Evolutionary conservation across 352 stramenopile genomes (phyloP).

Genomic region (Phytophthora uliginosa): DNA sequence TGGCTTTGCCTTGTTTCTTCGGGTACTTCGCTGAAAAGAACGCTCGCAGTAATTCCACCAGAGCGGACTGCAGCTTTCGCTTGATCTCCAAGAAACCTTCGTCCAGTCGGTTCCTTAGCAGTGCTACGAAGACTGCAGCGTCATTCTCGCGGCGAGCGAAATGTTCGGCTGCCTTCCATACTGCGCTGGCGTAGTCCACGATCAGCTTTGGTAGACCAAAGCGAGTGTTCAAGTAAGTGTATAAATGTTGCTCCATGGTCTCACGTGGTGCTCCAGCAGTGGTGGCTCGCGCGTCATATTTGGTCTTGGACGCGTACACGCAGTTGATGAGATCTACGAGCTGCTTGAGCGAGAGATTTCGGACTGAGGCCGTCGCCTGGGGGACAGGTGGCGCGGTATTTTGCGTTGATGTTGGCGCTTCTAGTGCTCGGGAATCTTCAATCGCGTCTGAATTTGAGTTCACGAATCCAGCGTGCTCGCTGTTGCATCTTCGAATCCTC

Average conservation of each 20-base stretch:
- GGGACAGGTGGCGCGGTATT: conserved; percentile 3
- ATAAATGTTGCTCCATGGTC: conserved; percentile 92
- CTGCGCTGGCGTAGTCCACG: conserved; percentile 81
- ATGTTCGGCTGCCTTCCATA: conserved; percentile 79
- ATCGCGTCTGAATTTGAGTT: not conserved
- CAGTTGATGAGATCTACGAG: conserved; percentile 79
- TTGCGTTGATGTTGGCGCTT: conserved; percentile 6
- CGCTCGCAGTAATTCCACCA: conserved; percentile 76
- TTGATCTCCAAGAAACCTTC: conserved; percentile 88
- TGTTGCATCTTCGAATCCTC: conserved; percentile 36
- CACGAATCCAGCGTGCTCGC: conserved; percentile 2
- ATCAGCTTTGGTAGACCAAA: conserved; percentile 83
- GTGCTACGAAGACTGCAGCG: conserved; percentile 77
- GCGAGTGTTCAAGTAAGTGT: conserved; percentile 90
- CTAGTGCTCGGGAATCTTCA: conserved; percentile 18
- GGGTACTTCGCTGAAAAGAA: conserved; percentile 79
- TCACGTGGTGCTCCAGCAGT: conserved; percentile 65
- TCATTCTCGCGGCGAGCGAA: conserved; percentile 73
- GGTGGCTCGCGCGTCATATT: conserved; percentile 63
- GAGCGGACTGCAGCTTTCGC: conserved; percentile 74
- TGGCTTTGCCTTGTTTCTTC: conserved; percentile 68
- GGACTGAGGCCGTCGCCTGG: conserved; percentile 23
- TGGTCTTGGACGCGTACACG: conserved; percentile 79
- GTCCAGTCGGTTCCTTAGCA: conserved; percentile 85
- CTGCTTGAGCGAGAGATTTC: conserved; percentile 82